phyloP scores from a whole-genome alignment of 371 early-diverging fungal genomes.

The Mortierella polycephala region DNA sequence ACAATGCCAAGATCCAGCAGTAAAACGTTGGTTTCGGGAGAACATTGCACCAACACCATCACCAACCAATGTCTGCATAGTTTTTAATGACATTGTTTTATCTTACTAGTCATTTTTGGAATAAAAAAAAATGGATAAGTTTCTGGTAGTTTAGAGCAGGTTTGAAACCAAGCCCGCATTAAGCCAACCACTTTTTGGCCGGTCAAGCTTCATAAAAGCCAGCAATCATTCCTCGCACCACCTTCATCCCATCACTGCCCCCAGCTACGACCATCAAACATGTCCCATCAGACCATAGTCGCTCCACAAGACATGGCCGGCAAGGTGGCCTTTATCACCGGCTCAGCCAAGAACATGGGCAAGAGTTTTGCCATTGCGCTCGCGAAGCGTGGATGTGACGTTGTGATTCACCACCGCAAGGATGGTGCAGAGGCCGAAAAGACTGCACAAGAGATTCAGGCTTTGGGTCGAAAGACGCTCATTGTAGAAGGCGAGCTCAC shows the following conservation, averaged over 20 bases:
- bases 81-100: neutral
- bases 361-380: constrained; percentile 58
- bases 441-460: constrained; percentile 60
- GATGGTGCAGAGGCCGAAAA: constrained; percentile 55
- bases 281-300: neutral
- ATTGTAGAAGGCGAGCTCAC: constrained; percentile 52
- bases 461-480: constrained; percentile 59
- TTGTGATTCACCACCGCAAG: constrained; percentile 66
- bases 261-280: neutral
- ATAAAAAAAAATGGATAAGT: neutral
- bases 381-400: constrained; percentile 62
- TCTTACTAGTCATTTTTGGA: neutral
- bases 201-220: too few relatives aligned
- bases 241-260: too few relatives aligned
- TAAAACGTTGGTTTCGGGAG: neutral
- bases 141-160: too few relatives aligned
- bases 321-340: constrained; percentile 56
- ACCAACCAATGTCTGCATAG: neutral
- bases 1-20: constrained; percentile 45
- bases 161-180: neutral
- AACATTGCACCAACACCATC: too few relatives aligned
- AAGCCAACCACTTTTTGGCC: too few relatives aligned
- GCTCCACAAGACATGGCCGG: constrained; percentile 35
- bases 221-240: too few relatives aligned
- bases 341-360: constrained; percentile 59